Evolutionary conservation across 78 protist species (phyloP), one percentile per base, ranked within the genome.

Genomic region (Reticulomyxa filosa): DNA sequence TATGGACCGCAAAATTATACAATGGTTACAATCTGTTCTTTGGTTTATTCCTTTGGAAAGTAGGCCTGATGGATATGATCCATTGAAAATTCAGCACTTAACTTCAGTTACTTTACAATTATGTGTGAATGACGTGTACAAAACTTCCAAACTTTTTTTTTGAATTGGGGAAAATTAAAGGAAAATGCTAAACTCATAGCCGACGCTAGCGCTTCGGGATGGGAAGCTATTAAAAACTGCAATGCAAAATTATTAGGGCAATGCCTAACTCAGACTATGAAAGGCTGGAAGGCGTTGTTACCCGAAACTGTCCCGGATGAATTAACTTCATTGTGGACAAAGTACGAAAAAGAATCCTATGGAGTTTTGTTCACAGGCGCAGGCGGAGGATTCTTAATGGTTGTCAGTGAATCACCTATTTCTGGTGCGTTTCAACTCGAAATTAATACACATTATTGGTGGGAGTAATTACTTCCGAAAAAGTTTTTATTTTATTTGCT

Each of bases 321-420:
- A 46, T 6, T 38, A 10, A 20, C 48, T 26, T 0, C 4, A 7
- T 46, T 27, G 69, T 50, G 10, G 7, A 11, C 62, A 4, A 20
- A 6, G 10, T 65, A 13, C 62, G 7, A 7, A 7, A 7, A 27
- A 8, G 37, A 2, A 4, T 1, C 2, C 30, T 6, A 61, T 2
- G 72, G 72, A 23, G 50, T 59, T 27, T 37, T 67, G 4, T 67
- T 67, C 64, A 26, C 51, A 4, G 72, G 72, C 27, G 72, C 72
- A 4, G 72, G 72, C 8, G 72, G 72, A 13, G 72, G 72, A 11
- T 67, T 67, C 72, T 37, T 67, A 0, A 2, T 67, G 35, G 72
- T 67, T 3, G 46, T 61, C 1, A 5, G 11, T 8, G 64, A 57
- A 13, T 25, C 2, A 7, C 1, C 2, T 7, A 38, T 57, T 27